A percentile compares a stretch with the other conserved stretches of the same genome.
Evolutionary conservation across 345 rosid genomes (phyloP).

Genomic region (Bruguiera gymnorhiza): DNA sequence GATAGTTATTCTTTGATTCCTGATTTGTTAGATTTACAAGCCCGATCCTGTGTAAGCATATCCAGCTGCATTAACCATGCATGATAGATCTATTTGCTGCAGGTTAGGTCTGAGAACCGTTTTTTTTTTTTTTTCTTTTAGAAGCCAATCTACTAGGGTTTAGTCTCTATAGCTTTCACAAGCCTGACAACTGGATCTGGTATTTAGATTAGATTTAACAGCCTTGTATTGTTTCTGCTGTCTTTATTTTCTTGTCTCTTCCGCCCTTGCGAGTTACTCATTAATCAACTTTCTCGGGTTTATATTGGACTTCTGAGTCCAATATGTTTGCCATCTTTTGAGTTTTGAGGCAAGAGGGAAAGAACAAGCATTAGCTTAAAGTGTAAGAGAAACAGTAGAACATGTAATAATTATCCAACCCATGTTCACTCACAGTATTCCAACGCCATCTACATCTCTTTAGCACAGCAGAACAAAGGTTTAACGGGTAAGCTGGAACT

Average conservation of each 20-base stretch:
- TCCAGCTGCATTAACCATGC: conserved; percentile 12
- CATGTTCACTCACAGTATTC: no score
- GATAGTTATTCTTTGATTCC: neutral
- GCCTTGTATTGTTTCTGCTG: conserved; percentile 5
- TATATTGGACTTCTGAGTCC: neutral
- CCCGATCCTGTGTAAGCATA: conserved; percentile 11
- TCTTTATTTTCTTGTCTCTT: neutral
- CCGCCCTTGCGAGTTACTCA: neutral
- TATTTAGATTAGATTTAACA: conserved; percentile 9
- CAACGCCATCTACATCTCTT: no score
- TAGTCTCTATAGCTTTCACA: neutral
- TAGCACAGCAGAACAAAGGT: no score
- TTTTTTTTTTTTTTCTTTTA: neutral
- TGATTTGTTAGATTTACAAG: neutral
- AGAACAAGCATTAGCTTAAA: no score
- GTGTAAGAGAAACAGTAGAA: no score
- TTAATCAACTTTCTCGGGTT: neutral
- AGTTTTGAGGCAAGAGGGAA: no score
- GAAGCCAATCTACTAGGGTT: neutral
- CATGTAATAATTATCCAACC: no score
- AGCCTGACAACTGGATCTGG: conserved; percentile 8
- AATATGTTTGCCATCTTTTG: neutral
- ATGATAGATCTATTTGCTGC: conserved; percentile 10
- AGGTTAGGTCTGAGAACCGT: conserved; percentile 13
- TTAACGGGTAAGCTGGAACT: no score